phyloP scores from a whole-genome alignment of 2,329 filamentous ascomycete genomes.

The Hirsutella rhossiliensis region DNA sequence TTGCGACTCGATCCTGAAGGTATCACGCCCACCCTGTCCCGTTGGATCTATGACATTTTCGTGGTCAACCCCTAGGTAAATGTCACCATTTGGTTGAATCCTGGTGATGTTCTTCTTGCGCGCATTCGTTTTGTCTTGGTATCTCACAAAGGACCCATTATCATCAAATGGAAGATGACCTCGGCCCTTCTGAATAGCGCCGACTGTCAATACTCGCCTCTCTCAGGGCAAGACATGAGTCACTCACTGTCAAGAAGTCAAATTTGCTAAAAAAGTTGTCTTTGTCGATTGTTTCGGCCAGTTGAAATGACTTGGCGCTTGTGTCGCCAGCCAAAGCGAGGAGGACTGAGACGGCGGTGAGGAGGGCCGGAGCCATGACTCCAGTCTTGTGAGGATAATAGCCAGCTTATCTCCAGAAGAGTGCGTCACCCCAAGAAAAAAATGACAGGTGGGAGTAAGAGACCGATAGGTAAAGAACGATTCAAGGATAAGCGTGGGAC shows the following conservation, averaged over 20 bases:
- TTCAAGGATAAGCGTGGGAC: no score
- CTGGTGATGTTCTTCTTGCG: conserved; percentile 15
- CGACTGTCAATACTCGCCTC: background rate
- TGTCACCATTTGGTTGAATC: conserved; percentile 12
- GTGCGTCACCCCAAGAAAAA: no score
- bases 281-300: conserved; percentile 14
- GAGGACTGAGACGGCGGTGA: no score
- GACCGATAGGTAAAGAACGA: no score
- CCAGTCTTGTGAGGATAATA: no score
- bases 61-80: conserved; percentile 24
- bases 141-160: conserved; percentile 33
- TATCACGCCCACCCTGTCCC: conserved; percentile 25
- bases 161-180: conserved; percentile 8
- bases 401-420: no score
- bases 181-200: conserved; percentile 8
- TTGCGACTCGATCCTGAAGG: conserved; percentile 54
- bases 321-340: background rate
- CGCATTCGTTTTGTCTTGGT: conserved; percentile 20
- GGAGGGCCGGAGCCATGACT: no score
- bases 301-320: background rate
- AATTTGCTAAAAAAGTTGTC: conserved; percentile 35
- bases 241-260: conserved; percentile 14
- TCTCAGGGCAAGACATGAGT: background rate
- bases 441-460: no score
- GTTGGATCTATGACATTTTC: conserved; percentile 7